These are phyloP conservation scores for Kluyveromyces lactis DNA, from an alignment of 805 yeast species.

Conservation along the genomic window DNA sequence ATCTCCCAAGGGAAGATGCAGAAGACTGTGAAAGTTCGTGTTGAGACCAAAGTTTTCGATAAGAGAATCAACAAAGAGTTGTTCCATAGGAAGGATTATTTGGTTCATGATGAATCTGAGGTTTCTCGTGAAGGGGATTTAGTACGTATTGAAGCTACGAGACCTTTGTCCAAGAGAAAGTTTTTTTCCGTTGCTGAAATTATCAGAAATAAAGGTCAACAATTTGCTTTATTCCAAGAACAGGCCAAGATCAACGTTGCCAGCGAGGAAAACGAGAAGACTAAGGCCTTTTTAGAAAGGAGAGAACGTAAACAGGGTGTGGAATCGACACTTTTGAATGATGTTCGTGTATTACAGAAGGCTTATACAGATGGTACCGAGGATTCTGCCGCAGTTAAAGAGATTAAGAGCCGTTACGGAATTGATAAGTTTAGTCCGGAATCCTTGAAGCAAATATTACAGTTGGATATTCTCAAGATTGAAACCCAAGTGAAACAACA, in stretches of 20 bases:
- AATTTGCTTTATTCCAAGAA: constrained; percentile 70
- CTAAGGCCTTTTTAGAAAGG: constrained; percentile 45
- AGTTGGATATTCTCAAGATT: constrained; percentile 31
- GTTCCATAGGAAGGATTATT: constrained; percentile 67
- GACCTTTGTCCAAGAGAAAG: constrained; percentile 77
- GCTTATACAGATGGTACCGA: constrained; percentile 23
- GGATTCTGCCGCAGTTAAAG: constrained; percentile 31
- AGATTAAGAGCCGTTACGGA: constrained; percentile 38
- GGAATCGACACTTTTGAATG: constrained; percentile 24
- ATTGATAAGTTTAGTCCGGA: constrained; percentile 41
- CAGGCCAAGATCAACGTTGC: constrained; percentile 62
- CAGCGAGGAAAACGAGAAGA: constrained; percentile 54
- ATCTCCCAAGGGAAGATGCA: constrained; percentile 94
- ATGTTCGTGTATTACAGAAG: constrained; percentile 22
- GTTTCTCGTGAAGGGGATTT: constrained; percentile 91
- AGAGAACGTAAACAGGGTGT: constrained; percentile 31
- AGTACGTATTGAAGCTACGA: constrained; percentile 83
- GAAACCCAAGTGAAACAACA: constrained; percentile 22
- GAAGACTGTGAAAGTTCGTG: constrained; percentile 91
- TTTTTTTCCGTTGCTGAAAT: constrained; percentile 90
- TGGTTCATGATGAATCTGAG: constrained; percentile 91
- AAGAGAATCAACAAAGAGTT: constrained; percentile 65
- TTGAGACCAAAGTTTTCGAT: constrained; percentile 68
- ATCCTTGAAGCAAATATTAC: constrained; percentile 29
- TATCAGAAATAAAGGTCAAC: constrained; percentile 82